Conservation (phyloP, 2,329 filamentous ascomycete species). For the Coniella lustricola region DNA sequence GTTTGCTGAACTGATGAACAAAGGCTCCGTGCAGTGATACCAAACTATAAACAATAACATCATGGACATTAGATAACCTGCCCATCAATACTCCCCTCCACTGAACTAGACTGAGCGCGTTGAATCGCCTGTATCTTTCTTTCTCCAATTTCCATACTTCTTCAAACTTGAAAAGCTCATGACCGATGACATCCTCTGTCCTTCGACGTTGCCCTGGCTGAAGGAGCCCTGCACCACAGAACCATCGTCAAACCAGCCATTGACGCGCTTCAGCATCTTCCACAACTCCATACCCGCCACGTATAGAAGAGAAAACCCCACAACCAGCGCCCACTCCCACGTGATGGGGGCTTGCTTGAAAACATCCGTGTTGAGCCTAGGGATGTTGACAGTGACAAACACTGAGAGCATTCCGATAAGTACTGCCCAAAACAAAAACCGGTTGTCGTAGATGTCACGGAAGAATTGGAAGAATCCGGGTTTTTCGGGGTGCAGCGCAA, state of each 20-base stretch:
- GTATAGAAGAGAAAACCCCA: slow-evolving; percentile 58
- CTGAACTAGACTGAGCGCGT: too few relatives aligned
- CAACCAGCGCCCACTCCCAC: slow-evolving; percentile 69
- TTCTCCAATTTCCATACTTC: slow-evolving; percentile 30
- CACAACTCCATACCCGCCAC: slow-evolving; percentile 62
- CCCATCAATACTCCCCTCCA: too few relatives aligned
- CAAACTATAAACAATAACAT: too few relatives aligned
- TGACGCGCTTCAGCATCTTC: slow-evolving; percentile 60
- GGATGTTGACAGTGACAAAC: slow-evolving; percentile 66
- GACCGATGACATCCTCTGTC: slow-evolving; percentile 38
- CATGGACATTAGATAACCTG: too few relatives aligned
- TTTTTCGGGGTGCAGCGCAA: slow-evolving; percentile 54
- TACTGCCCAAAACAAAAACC: slow-evolving; percentile 64
- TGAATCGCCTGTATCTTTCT: slow-evolving; percentile 22
- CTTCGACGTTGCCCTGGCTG: slow-evolving; percentile 42
- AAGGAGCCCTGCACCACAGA: slow-evolving; percentile 43
- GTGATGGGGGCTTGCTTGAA: slow-evolving; percentile 66
- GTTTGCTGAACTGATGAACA: too few relatives aligned
- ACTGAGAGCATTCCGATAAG: slow-evolving; percentile 53
- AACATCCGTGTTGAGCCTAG: slow-evolving; percentile 59
- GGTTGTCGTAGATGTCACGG: slow-evolving; percentile 61
- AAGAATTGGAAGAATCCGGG: slow-evolving; percentile 46
- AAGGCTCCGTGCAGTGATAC: too few relatives aligned
- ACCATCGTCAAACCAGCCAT: slow-evolving; percentile 44
- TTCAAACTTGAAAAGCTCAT: slow-evolving; percentile 46